Percentiles rank a stretch among this genome's conserved stretches.
phyloP scores from a whole-genome alignment of 1,284 basidiomycete species.

The Ganoderma leucocontextum region DNA sequence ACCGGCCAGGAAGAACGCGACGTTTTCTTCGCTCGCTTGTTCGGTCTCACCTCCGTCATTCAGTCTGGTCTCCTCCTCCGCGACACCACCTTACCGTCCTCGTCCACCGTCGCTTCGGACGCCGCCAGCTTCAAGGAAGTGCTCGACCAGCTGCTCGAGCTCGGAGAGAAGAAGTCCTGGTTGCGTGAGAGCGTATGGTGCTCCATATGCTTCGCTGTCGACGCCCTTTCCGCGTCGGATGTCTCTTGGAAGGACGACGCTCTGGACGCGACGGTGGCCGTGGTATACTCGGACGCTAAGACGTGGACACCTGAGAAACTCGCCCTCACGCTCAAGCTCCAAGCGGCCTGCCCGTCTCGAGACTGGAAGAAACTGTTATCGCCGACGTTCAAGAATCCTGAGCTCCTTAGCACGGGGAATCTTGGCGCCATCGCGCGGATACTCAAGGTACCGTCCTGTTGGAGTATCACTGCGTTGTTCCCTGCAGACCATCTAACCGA shows the following conservation, averaged over 20 bases:
- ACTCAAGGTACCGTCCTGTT: constrained; percentile 65
- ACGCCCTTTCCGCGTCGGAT: constrained; percentile 63
- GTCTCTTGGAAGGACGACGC: constrained; percentile 81
- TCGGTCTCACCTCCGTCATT: constrained; percentile 86
- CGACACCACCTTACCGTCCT: constrained; percentile 57
- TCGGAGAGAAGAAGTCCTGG: constrained; percentile 92
- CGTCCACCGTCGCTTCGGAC: constrained; percentile 61
- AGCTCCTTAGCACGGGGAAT: constrained; percentile 76
- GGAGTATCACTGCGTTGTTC: constrained; percentile 1
- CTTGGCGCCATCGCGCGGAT: constrained; percentile 79
- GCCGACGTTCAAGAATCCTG: constrained; percentile 80
- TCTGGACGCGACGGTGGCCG: constrained; percentile 57
- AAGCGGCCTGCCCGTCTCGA: constrained; percentile 62
- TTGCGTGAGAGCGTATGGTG: constrained; percentile 93
- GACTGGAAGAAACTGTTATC: constrained; percentile 77
- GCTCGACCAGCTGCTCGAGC: constrained; percentile 68
- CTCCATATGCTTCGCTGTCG: constrained; percentile 73
- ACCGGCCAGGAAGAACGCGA: constrained; percentile 94
- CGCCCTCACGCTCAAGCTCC: constrained; percentile 80
- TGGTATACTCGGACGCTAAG: constrained; percentile 61
- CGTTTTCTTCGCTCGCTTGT: constrained; percentile 90
- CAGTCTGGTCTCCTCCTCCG: constrained; percentile 84
- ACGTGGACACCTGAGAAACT: constrained; percentile 91
- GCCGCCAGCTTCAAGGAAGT: constrained; percentile 70
- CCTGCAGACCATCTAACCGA: constrained; percentile 20